phyloP scores from a whole-genome alignment of 2,329 filamentous ascomycete species.

The Knufia fluminis region DNA sequence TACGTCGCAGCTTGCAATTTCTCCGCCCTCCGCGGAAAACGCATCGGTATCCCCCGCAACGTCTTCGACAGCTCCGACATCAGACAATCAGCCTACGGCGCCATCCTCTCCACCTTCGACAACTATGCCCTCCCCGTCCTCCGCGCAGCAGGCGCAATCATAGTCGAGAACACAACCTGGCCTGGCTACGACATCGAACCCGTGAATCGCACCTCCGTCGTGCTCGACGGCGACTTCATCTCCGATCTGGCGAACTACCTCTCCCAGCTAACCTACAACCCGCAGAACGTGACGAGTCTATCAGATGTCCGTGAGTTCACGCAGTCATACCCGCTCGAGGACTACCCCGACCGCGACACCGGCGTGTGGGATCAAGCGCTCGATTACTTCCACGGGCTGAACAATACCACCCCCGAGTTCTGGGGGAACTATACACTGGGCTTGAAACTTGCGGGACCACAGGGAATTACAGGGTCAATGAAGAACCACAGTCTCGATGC shows the following conservation, averaged over 20 bases:
- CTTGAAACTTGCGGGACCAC: conserved; percentile 46
- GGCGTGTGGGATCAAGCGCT: conserved; percentile 47
- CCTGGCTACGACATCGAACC: conserved; percentile 41
- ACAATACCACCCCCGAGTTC: conserved; percentile 50
- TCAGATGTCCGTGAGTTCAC: conserved; percentile 49
- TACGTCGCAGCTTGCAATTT: conserved; percentile 52
- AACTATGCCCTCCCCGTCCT: conserved; percentile 42
- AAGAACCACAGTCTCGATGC: conserved; percentile 50
- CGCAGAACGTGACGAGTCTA: conserved; percentile 45
- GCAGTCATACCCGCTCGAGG: conserved; percentile 43
- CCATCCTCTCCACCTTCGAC: conserved; percentile 47
- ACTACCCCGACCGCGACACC: conserved; percentile 55
- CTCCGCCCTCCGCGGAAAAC: conserved; percentile 45
- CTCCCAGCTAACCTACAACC: conserved; percentile 47
- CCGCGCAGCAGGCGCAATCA: conserved; percentile 46
- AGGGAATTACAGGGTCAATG: conserved; percentile 54
- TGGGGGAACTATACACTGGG: conserved; percentile 48
- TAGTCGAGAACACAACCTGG: conserved; percentile 54
- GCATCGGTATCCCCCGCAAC: conserved; percentile 57
- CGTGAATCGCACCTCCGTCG: conserved; percentile 30
- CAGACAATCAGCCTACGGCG: conserved; percentile 26
- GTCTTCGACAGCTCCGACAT: conserved; percentile 35
- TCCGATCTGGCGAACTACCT: conserved; percentile 49
- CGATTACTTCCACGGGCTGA: conserved; percentile 39
- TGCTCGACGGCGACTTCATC: conserved; percentile 53